These are phyloP conservation scores for Nitzschia palea DNA, from an alignment of 108 stramenopile species.

Conservation along the genomic window DNA sequence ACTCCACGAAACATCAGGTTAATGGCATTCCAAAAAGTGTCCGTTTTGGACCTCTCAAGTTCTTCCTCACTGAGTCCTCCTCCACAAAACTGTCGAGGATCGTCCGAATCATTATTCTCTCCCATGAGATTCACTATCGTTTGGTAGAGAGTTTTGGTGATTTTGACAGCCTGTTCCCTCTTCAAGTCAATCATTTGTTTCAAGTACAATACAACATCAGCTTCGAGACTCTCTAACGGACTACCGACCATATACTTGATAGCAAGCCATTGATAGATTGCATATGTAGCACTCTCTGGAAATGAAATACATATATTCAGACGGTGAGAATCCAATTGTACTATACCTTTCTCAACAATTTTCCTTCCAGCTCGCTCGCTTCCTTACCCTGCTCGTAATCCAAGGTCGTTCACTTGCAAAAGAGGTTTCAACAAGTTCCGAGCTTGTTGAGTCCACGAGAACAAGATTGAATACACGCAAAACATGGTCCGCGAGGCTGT, in stretches of 20 bases:
- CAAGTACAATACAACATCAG: background rate
- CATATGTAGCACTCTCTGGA: too few relatives aligned
- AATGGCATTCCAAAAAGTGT: background rate
- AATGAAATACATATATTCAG: too few relatives aligned
- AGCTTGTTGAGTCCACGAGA: background rate
- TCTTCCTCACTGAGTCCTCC: background rate
- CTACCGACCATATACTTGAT: background rate
- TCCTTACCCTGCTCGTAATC: too few relatives aligned
- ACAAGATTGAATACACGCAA: background rate
- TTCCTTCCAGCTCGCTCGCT: too few relatives aligned
- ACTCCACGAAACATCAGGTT: background rate
- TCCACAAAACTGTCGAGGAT: background rate
- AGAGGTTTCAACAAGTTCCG: too few relatives aligned
- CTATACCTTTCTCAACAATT: too few relatives aligned
- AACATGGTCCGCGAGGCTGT: background rate
- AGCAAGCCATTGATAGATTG: too few relatives aligned
- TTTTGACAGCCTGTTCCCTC: background rate
- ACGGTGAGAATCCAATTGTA: too few relatives aligned
- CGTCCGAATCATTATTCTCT: too few relatives aligned
- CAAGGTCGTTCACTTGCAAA: background rate
- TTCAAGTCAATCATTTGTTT: background rate
- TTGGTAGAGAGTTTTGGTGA: background rate
- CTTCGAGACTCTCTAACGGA: background rate
- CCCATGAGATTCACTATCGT: too few relatives aligned
- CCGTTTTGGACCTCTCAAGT: background rate